A percentile compares a stretch with the other conserved stretches of the same genome.
phyloP scores from a whole-genome alignment of 306 rosid species.

The Gleditsia sinensis region DNA sequence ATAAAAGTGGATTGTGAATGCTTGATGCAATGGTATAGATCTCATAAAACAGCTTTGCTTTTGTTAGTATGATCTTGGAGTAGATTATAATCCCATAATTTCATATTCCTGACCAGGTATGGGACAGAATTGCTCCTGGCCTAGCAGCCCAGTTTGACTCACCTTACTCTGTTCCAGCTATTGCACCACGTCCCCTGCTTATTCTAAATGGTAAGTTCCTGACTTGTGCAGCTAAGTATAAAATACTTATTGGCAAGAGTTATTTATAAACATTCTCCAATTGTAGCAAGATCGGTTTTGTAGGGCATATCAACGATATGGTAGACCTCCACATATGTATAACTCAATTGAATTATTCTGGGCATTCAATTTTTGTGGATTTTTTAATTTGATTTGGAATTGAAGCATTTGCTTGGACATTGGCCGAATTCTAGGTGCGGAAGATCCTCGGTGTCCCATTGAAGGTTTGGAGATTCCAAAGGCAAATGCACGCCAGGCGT shows the following conservation, averaged over 20 bases:
- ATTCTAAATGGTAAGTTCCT: slow-evolving; percentile 65
- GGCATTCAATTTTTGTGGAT: slow-evolving; percentile 4
- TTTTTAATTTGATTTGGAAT: slow-evolving; percentile 25
- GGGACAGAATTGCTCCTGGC: slow-evolving; percentile 96
- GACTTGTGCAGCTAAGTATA: not conserved
- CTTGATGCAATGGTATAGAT: slow-evolving; percentile 12
- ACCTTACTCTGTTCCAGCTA: slow-evolving; percentile 64
- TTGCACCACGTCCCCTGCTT: slow-evolving; percentile 85
- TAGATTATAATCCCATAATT: slow-evolving; percentile 22
- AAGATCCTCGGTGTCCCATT: slow-evolving; percentile 80
- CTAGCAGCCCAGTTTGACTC: slow-evolving; percentile 76
- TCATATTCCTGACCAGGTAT: slow-evolving; percentile 61
- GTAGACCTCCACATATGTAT: slow-evolving; percentile 1
- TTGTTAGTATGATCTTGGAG: slow-evolving; percentile 16
- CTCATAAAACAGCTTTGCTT: slow-evolving; percentile 10
- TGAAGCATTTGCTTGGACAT: slow-evolving; percentile 24
- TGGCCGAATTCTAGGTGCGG: slow-evolving; percentile 64
- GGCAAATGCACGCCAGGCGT: slow-evolving; percentile 48
- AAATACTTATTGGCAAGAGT: no score
- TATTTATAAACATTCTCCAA: not conserved
- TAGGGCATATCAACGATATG: not conserved
- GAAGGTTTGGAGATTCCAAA: slow-evolving; percentile 57
- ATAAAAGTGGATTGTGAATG: slow-evolving; percentile 15
- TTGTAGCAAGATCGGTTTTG: slow-evolving; percentile 27
- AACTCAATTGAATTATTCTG: slow-evolving; percentile 14